phyloP scores from a whole-genome alignment of 495 filamentous ascomycete species.

The Daldinia loculata region DNA sequence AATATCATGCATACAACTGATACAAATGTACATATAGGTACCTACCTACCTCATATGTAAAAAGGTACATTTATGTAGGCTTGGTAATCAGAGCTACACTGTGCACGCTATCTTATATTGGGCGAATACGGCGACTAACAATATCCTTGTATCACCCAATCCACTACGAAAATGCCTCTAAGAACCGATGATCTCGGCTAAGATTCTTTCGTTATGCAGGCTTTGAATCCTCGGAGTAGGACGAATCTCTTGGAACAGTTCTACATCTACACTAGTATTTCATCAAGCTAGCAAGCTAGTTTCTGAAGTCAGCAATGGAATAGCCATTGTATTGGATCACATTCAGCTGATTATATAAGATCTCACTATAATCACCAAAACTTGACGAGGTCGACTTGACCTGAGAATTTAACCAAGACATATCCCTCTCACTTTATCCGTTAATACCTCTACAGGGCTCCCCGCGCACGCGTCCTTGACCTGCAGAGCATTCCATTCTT shows the following conservation, averaged over 20 bases:
- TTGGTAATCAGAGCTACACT: conserved; percentile 29
- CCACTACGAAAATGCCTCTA: conserved; percentile 37
- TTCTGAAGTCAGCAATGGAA: background rate
- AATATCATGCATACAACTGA: too few species aligned
- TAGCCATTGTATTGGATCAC: conserved; percentile 2
- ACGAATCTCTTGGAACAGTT: background rate
- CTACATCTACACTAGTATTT: background rate
- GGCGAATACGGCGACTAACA: conserved; percentile 17
- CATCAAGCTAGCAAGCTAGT: conserved; percentile 8
- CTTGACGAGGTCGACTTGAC: background rate
- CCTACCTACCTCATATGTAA: too few species aligned
- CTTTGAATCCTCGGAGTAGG: conserved; percentile 30
- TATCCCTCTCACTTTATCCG: conserved; percentile 23
- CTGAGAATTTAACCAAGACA: conserved; percentile 38
- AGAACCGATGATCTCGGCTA: conserved; percentile 29
- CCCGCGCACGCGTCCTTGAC: conserved; percentile 9
- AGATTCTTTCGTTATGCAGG: conserved; percentile 33
- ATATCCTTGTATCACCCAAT: conserved; percentile 21
- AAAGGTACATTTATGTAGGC: background rate
- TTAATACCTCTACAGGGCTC: conserved; percentile 5
- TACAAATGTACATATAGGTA: too few species aligned
- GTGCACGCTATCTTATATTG: conserved; percentile 23
- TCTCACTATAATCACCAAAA: background rate
- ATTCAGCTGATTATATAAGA: background rate
- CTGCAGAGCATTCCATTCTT: conserved; percentile 33